These are phyloP conservation scores for Dillenia suffruticosa DNA, from an alignment of 164 flowering plant species.

Conservation along the genomic window DNA sequence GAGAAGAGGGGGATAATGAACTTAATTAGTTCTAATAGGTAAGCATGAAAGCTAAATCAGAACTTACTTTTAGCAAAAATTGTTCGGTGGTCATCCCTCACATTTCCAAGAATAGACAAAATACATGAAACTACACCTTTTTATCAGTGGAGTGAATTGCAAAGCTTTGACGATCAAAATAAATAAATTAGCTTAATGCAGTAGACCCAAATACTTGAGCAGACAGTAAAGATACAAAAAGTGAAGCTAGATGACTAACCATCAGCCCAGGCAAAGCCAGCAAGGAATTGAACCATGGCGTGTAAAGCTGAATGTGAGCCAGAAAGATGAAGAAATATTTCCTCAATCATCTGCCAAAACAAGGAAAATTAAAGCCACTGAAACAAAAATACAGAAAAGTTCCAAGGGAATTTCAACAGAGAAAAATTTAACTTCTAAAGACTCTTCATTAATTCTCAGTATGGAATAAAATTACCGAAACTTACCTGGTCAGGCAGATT, in stretches of 20 bases:
- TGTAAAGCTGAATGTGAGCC: constrained; percentile 72
- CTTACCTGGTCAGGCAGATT: constrained; percentile 90
- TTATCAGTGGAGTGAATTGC: constrained; percentile 78
- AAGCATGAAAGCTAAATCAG: too few relatives aligned
- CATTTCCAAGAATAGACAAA: constrained; percentile 90
- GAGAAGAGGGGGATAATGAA: too few relatives aligned
- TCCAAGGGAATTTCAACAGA: not conserved
- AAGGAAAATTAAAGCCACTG: not conserved
- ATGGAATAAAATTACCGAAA: constrained; percentile 6
- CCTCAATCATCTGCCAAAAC: constrained; percentile 87
- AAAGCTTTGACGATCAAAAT: constrained; percentile 49
- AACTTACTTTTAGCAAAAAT: constrained; percentile 86
- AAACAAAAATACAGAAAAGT: not conserved
- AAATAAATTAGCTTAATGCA: constrained; percentile 19
- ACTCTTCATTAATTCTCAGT: not conserved
- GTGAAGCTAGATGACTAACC: constrained; percentile 38
- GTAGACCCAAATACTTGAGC: not conserved
- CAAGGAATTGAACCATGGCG: constrained; percentile 94
- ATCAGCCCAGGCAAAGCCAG: constrained; percentile 89
- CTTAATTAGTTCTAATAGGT: too few relatives aligned
- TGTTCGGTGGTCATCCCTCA: constrained; percentile 77
- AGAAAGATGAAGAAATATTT: constrained; percentile 73
- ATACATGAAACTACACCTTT: constrained; percentile 86
- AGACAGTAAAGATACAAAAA: constrained; percentile 1
- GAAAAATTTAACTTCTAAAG: not conserved